Percentiles rank a stretch among this genome's conserved stretches.
Conservation (phyloP, 2,329 filamentous ascomycete species). For the Cladophialophora exuberans region DNA sequence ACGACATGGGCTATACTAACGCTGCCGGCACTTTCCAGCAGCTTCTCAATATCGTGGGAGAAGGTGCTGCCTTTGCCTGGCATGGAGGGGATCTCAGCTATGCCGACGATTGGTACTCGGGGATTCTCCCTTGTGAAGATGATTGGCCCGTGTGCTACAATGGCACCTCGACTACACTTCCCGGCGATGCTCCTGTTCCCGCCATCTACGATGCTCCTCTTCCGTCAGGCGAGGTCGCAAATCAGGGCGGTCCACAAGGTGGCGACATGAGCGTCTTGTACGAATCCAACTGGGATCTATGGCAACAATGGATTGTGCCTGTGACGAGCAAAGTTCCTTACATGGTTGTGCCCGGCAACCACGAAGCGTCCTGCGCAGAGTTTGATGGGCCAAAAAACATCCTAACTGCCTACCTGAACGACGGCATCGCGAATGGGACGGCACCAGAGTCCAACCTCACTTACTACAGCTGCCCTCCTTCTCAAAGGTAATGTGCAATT, state of each 20-base stretch:
- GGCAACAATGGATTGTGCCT: conserved; percentile 49
- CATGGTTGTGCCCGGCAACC: conserved; percentile 57
- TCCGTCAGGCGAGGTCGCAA: too few species aligned
- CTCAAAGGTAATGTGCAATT: too few species aligned
- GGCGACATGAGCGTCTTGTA: conserved; percentile 56
- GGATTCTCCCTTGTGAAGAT: too few species aligned
- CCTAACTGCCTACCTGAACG: conserved; percentile 47
- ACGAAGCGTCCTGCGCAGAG: conserved; percentile 52
- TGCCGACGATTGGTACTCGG: too few species aligned
- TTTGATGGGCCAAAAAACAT: conserved; percentile 47
- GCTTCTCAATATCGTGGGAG: background rate
- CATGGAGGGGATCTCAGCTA: too few species aligned
- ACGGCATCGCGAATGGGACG: conserved; percentile 56
- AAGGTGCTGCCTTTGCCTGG: background rate
- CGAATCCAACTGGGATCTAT: too few species aligned
- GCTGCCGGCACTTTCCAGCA: conserved; percentile 49
- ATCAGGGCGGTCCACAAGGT: conserved; percentile 45
- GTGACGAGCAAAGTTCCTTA: conserved; percentile 51
- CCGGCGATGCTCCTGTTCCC: too few species aligned
- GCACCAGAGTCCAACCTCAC: too few species aligned
- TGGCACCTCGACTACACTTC: too few species aligned
- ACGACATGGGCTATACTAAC: conserved; percentile 61
- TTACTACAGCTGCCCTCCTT: too few species aligned
- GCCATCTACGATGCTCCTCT: too few species aligned
- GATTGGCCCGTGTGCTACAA: too few species aligned